phyloP scores from a whole-genome alignment of 2,329 filamentous ascomycete species.

The Dothiorella sarmentorum region DNA sequence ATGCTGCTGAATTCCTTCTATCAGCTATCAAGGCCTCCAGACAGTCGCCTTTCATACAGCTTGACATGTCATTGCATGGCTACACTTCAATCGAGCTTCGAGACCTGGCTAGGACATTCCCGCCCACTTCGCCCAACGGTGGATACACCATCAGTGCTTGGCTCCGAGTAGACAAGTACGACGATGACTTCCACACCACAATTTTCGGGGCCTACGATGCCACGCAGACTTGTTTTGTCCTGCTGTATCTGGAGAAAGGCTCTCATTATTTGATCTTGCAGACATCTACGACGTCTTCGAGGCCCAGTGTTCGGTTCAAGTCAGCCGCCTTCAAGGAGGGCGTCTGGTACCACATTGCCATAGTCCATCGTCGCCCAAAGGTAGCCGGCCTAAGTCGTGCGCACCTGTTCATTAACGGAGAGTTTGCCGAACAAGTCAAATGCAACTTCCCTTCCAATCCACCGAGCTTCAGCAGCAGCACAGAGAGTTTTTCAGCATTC shows the following conservation, averaged over 20 bases:
- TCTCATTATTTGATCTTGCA: conserved; percentile 93
- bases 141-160: conserved; percentile 91
- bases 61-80: conserved; percentile 84
- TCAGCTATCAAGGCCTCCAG: conserved; percentile 71
- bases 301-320: conserved; percentile 92
- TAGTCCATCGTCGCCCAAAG: conserved; percentile 78
- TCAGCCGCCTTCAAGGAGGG: conserved; percentile 70
- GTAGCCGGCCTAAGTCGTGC: conserved; percentile 76
- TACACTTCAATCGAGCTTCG: conserved; percentile 88
- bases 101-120: conserved; percentile 80
- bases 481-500: conserved; percentile 68
- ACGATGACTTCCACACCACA: conserved; percentile 81
- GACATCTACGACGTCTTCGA: conserved; percentile 81
- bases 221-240: conserved; percentile 86
- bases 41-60: conserved; percentile 82
- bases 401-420: conserved; percentile 84
- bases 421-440: conserved; percentile 89
- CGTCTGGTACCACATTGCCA: conserved; percentile 87
- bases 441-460: conserved; percentile 82
- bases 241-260: conserved; percentile 91
- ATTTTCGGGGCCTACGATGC: conserved; percentile 93
- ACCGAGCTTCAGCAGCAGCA: conserved; percentile 58
- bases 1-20: conserved; percentile 66
- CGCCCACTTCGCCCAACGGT: conserved; percentile 65
- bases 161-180: conserved; percentile 85